Base-by-base conservation (phyloP, 1,284 basidiomycete species). In the Marasmius sp. region DNA sequence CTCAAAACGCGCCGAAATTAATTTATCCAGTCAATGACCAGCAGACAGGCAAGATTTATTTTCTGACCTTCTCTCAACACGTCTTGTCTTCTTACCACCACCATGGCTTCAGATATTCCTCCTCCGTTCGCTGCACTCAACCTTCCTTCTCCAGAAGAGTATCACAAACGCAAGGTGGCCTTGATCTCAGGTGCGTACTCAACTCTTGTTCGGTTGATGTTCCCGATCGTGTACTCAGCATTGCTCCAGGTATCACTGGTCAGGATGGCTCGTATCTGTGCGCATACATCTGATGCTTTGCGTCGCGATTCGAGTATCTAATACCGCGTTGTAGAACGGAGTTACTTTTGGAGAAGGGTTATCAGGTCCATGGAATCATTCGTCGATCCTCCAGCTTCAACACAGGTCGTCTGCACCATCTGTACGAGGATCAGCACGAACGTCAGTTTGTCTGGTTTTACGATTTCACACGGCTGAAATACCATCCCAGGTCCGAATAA, bases 351-450 rank as follows among this genome's bases (percentile, higher is more conserved):
- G 81, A 82, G 64, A 95, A 96, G 75, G 94, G 94, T 43, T 96
- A 96, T 75, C 84, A 94, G 67, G 94, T 96, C 0, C 94, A 96
- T 73, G 94, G 92, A 41, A 95, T 95, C 78, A 95, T 97, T 69
- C 90, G 94, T 70, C 90, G 94, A 64, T 95, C 94, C 36, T 96
- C 94, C 20, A 93, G 91, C 71, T 97, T 97, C 85, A 97, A 97
- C 78, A 97, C 94, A 60, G 91, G 89, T 69, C 89, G 94, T 72
- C 81, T 97, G 68, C 89, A 95, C 70, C 93, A 96, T 76, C 83
- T 97, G 27, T 95, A 95, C 76, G 86, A 86, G 68, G 93, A 95
- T 74, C 87, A 89, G 67, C 93, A 94, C 70, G 92, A 94, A 71
- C 84, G 89, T 90, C 72, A 67, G 86, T 74, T 18, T 11, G 20